Evolutionary conservation across 2,329 filamentous ascomycete genomes (phyloP), one percentile per base, ranked within the genome.

Genomic region (Blastomyces gilchristii): DNA sequence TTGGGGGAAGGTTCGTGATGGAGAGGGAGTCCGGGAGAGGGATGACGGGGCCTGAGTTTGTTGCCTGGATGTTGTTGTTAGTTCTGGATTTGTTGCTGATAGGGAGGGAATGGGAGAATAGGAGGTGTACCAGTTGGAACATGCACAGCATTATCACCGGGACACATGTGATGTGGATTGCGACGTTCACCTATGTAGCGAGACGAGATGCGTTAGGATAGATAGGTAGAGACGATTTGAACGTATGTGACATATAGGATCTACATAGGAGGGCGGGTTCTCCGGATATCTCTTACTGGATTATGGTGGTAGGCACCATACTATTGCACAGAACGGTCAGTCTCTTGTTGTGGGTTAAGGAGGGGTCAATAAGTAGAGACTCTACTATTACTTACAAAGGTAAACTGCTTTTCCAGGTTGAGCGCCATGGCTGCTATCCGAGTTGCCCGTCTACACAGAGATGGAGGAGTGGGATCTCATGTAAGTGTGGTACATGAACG

Each of bases 261-360:
- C 34, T 22, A 56, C 8, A 12, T 41, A 57, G 37, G n/a, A 25
- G 34, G 54, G 34, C 12, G 18, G 4, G 7, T 58, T 22, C 28
- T 41, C 18, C 9, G 37, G n/a, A 37, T 12, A 58, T 41, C n/a
- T 43, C 76, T 63, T 79, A 87, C 85, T 64, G 83, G 79, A 71
- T 87, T 81, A 71, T 85, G 83, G 71, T 87, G 85, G 71, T 87
- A 87, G 67, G 83, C 79, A 67, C 85, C 85, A 79, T 87, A 87
- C 85, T 87, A 67, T 58, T 49, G 60, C 67, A 61, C 58, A 57
- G 57, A 39, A 7, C 59, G 65, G 18, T 69, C 58, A 64, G 58
- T 25, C 16, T 39, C 18, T 43, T n/a, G 2, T 1, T 45, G 25
- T 31, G 22, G 3, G 3, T 9, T 18, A 59, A 18, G 7, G 28